Conservation (phyloP, 495 filamentous ascomycete genomes). For the Aspergillus asperescens region DNA sequence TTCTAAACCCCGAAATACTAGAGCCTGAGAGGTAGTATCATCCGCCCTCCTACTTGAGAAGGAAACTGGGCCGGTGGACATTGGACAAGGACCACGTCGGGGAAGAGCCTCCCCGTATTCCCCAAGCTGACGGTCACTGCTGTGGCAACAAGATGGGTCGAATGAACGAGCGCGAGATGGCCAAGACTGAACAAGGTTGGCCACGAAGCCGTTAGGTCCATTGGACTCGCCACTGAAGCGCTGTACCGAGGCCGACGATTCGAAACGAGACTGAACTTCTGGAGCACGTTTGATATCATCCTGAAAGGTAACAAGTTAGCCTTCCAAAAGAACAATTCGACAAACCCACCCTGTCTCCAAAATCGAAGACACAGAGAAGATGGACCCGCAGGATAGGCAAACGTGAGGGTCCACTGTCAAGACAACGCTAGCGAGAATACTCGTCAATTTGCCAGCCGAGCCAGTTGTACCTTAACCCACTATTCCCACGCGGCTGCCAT, state of each 20-base stretch:
- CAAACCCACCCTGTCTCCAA: background rate
- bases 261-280: background rate
- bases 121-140: conserved; percentile 8
- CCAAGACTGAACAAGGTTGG: conserved; percentile 14
- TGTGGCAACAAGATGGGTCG: conserved; percentile 14
- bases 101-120: conserved; percentile 9
- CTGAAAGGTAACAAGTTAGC: background rate
- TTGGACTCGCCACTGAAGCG: conserved; percentile 1
- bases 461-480: conserved; percentile 6
- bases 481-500: conserved; percentile 19
- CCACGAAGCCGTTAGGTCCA: conserved; percentile 10
- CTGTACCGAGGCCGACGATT: background rate
- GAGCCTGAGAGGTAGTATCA: background rate
- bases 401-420: conserved; percentile 16
- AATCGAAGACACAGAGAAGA: conserved; percentile 7
- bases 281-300: background rate
- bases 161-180: conserved; percentile 7
- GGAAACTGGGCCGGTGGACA: conserved; percentile 6
- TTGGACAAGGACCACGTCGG: conserved; percentile 1
- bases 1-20: background rate
- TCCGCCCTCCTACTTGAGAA: background rate
- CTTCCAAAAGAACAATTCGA: background rate
- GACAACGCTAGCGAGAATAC: conserved; percentile 1
- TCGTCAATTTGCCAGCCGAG: background rate
- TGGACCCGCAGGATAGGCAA: conserved; percentile 19